phyloP scores from a whole-genome alignment of 2,329 filamentous ascomycete species.

The Fusarium vanettenii region DNA sequence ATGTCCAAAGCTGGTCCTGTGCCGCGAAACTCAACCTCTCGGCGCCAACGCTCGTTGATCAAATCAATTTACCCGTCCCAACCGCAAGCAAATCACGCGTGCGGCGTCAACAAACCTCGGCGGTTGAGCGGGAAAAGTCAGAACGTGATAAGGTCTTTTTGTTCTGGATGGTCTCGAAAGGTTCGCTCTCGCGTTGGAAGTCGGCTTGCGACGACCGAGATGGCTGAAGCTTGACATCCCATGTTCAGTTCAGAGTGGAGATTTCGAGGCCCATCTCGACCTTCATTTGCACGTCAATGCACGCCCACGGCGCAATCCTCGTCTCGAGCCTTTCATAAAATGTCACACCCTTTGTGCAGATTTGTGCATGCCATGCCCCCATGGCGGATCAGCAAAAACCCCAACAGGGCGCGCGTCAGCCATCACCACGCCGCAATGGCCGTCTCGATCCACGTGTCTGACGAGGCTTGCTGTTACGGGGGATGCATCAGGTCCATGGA shows the following conservation, averaged over 20 bases:
- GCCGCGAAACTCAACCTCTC: background rate
- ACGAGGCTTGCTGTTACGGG: slow-evolving; percentile 6
- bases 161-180: background rate
- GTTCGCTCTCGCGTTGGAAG: background rate
- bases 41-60: slow-evolving; percentile 19
- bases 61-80: slow-evolving; percentile 23
- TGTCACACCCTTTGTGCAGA: slow-evolving; percentile 8
- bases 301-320: slow-evolving; percentile 10
- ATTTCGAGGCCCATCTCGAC: slow-evolving; percentile 4
- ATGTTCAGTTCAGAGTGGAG: slow-evolving; percentile 21
- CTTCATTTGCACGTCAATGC: slow-evolving; percentile 37
- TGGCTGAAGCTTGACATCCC: slow-evolving; percentile 4
- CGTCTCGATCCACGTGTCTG: slow-evolving; percentile 31
- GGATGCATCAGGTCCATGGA: slow-evolving; percentile 11
- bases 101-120: background rate
- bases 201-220: background rate
- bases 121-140: background rate
- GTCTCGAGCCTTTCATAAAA: slow-evolving; percentile 17
- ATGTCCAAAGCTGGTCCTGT: slow-evolving; percentile 18
- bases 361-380: background rate
- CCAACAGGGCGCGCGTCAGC: slow-evolving; percentile 22
- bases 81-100: background rate
- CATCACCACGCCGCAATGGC: slow-evolving; percentile 5
- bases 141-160: background rate
- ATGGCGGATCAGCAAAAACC: background rate